Base-by-base conservation (phyloP, 768 basidiomycete genomes). In the Amanita pallidorosea region DNA sequence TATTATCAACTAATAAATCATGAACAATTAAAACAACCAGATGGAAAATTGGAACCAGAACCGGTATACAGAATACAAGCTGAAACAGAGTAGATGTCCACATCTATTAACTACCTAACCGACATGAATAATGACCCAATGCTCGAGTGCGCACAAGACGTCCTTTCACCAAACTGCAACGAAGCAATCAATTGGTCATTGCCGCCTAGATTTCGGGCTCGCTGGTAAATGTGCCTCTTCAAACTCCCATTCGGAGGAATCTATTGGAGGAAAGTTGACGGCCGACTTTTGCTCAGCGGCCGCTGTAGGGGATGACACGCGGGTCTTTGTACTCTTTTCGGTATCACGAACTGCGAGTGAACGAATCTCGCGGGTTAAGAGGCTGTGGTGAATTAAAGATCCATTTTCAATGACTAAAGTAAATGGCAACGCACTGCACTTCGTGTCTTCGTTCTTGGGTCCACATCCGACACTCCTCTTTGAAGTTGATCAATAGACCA, bases 391-490 rank as follows among this genome's bases (percentile, higher is more conserved):
- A n/a, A 70, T 63, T 50, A 76, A 79, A 49, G 3, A 54, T 45
- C n/a, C 11, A 23, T 13, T 20, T 20, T 35, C 9, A 36, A 23
- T 4, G 38, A 37, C 12, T 5, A 22, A 15, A 7, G 34, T 13
- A 36, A 17, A 35, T 15, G 15, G 27, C 23, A 48, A 58, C 83
- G 64, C 59, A 90, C 88, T 81, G 81, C 23, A 88, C 72, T 63
- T 94, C 89, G 45, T 81, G 75, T 53, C 81, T 77, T 37, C 94
- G 73, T 15, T 73, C 69, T 40, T 77, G 74, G 44, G 80, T 81
- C 87, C 90, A 96, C 4, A 73, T 72, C 57, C 77, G 78, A 62
- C 88, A 92, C 2, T 73, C 73, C 48, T 85, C 84, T 61, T 81
- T 85, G 70, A 91, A 88, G 54, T 83, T 76, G 5, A 73, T 67